Base-by-base conservation (phyloP, 345 rosid species). In the Boechera retrofracta region DNA sequence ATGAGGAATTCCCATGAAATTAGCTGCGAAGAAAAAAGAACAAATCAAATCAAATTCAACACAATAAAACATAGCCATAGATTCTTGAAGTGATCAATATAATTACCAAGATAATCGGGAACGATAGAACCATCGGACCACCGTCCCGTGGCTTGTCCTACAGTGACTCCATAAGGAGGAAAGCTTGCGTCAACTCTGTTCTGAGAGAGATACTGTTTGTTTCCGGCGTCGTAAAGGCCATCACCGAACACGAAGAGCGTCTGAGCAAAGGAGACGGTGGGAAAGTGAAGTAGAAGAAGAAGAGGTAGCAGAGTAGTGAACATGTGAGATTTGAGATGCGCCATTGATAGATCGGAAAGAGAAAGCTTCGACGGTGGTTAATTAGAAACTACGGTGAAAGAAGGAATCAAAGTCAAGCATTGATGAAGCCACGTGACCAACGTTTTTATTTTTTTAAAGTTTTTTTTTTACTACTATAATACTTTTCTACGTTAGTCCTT, bases 41-140 rank as follows among this genome's bases (percentile, higher is more conserved):
- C 15, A 28, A 28, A 18, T 4, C 10, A 6, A 32, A 26, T 35
- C 7, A 33, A 38, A 29, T 26, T 3, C 47, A 28, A 47, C 4
- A 31, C 7, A 49, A 67, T 15, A 47, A 11, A 55, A 56, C 33
- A 16, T 21, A 76, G 12, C 1, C 2, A 24, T 54, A 1, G 26
- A 54, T 55, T 24, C 18, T 53, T 55, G 18, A 67, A 33, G 21
- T 4, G 47, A 33, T 33, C 32, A 9, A 4, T 21, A 2, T 1
- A 59, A 44, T 28, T 56, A 84, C 87, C 85, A 42, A 84, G 72
- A 35, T 65, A 84, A 11, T 82, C 85, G 0, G 85, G 87, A 9
- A 84, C 33, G 1, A 79, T 67, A 2, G 63, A 80, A 13, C 86
- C 86, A 56, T 84, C 86, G 61, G 83, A 82, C 62, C 80, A 67